phyloP scores from a whole-genome alignment of 139 green algal genomes.

The Closterium sp. region DNA sequence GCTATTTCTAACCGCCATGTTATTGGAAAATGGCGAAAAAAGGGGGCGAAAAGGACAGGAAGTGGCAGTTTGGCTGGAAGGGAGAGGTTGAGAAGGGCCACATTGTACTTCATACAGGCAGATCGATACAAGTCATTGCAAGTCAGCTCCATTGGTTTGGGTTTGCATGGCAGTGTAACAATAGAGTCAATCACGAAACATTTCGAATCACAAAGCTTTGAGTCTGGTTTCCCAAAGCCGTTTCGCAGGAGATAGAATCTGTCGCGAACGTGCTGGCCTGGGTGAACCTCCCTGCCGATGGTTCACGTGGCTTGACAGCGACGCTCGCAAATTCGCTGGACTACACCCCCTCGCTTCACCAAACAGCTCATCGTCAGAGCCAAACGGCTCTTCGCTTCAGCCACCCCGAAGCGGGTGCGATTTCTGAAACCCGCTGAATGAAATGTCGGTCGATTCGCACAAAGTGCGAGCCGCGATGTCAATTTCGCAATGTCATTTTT shows the following conservation, averaged over 20 bases:
- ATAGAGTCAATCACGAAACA: too few species aligned
- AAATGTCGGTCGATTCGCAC: not conserved
- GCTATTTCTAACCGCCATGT: too few species aligned
- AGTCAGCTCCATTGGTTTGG: not conserved
- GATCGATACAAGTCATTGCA: not conserved
- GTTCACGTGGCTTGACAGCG: not conserved
- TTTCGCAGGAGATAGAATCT: too few species aligned
- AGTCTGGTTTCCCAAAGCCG: too few species aligned
- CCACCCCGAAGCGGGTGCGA: too few species aligned
- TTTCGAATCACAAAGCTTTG: too few species aligned
- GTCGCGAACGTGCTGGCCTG: not conserved
- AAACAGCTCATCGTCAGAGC: too few species aligned
- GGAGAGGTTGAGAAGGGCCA: not conserved
- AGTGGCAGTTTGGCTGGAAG: not conserved
- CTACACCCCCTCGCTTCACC: not conserved
- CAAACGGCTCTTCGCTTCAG: too few species aligned
- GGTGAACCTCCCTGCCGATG: too few species aligned
- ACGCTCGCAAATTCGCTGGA: not conserved
- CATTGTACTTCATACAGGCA: not conserved
- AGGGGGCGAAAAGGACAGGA: not conserved
- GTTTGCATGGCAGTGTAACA: too few species aligned
- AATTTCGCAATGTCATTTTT: not conserved
- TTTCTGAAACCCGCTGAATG: not conserved
- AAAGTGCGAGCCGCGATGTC: not conserved
- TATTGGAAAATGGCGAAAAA: not conserved